Percentiles rank a stretch among this genome's conserved stretches.
These are phyloP conservation scores for Amaranthus palmeri DNA, from an alignment of 148 eudicot species.

Conservation along the genomic window DNA sequence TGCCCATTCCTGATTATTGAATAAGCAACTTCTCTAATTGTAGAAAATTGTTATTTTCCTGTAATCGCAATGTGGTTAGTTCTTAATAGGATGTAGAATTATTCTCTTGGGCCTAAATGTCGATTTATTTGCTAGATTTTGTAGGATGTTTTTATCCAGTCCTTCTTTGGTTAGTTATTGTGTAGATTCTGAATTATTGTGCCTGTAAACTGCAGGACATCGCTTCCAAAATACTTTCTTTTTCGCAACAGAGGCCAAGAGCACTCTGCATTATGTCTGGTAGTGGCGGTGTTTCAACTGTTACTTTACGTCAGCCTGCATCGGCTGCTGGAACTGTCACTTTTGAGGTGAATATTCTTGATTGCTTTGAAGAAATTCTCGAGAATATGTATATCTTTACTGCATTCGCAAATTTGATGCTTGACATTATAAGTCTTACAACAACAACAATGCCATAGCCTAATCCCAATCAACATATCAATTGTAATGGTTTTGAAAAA, in stretches of 20 bases:
- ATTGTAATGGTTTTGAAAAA: too few relatives aligned
- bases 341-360: conserved; percentile 49
- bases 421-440: too few relatives aligned
- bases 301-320: conserved; percentile 63
- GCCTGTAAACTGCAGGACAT: conserved; percentile 45
- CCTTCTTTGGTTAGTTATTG: not conserved
- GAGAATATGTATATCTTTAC: not conserved
- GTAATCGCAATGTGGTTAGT: too few relatives aligned
- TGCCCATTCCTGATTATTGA: too few relatives aligned
- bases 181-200: not conserved
- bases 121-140: not conserved
- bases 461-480: too few relatives aligned
- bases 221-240: conserved; percentile 66
- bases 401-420: not conserved
- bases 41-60: too few relatives aligned
- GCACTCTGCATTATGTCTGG: conserved; percentile 83
- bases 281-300: conserved; percentile 75
- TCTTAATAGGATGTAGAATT: too few relatives aligned
- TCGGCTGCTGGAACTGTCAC: conserved; percentile 48
- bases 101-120: too few relatives aligned
- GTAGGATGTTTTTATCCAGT: not conserved
- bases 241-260: conserved; percentile 84
- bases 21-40: too few relatives aligned
- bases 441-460: too few relatives aligned
- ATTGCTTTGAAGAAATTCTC: not conserved